Conservation (phyloP, 1,284 basidiomycete species). For the Leccinum variabile region DNA sequence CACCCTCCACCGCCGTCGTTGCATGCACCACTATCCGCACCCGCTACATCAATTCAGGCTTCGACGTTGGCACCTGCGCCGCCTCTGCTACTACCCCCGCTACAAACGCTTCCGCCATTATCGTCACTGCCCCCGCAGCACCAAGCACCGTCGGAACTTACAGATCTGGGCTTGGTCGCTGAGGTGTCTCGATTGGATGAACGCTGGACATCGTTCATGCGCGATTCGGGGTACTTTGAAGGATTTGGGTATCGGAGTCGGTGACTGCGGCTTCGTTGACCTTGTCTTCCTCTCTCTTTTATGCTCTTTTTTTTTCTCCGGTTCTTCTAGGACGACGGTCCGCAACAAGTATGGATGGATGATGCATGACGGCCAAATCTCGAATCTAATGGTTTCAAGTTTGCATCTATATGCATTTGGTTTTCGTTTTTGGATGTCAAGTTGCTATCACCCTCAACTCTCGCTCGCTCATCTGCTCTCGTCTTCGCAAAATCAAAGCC, state of each 20-base stretch:
- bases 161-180: conserved; percentile 51
- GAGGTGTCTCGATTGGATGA: conserved; percentile 56
- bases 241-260: conserved; percentile 34
- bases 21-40: conserved; percentile 11
- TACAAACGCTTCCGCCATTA: neutral
- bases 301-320: neutral
- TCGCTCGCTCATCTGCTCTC: neutral
- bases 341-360: neutral
- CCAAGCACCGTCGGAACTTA: conserved; percentile 40
- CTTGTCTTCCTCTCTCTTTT: neutral
- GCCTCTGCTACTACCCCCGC: neutral
- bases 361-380: neutral
- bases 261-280: conserved; percentile 10
- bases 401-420: neutral
- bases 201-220: conserved; percentile 61
- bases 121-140: conserved; percentile 8
- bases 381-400: neutral
- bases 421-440: neutral
- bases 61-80: neutral
- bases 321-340: neutral
- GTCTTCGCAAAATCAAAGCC: neutral
- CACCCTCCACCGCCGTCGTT: conserved; percentile 8
- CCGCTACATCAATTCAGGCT: neutral
- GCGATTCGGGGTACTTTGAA: conserved; percentile 47
- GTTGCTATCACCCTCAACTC: neutral